These are phyloP conservation scores for Didymella glomerata DNA, from an alignment of 2,329 filamentous ascomycete species.

Conservation along the genomic window DNA sequence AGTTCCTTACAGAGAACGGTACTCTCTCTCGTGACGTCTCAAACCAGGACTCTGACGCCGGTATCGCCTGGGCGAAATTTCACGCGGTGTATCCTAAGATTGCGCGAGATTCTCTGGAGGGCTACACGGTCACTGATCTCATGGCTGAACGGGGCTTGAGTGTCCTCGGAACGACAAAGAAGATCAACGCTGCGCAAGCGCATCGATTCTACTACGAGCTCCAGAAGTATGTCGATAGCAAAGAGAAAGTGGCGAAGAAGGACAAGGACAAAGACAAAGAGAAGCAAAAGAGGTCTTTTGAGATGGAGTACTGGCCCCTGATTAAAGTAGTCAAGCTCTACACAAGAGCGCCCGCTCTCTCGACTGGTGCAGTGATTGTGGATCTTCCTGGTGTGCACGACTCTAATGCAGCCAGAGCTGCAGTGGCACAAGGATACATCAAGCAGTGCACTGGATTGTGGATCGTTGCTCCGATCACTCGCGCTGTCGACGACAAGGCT, in stretches of 20 bases:
- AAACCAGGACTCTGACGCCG: constrained; percentile 58
- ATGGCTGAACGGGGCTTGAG: constrained; percentile 53
- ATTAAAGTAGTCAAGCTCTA: constrained; percentile 64
- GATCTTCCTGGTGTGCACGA: constrained; percentile 69
- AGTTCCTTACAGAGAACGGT: constrained; percentile 57
- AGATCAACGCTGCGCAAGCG: constrained; percentile 51
- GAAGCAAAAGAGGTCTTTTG: not conserved
- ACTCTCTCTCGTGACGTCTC: constrained; percentile 49
- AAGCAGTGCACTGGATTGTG: constrained; percentile 67
- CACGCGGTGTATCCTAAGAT: constrained; percentile 58
- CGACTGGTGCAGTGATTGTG: constrained; percentile 64
- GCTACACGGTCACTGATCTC: constrained; percentile 53
- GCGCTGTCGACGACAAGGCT: constrained; percentile 68
- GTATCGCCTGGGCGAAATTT: constrained; percentile 61
- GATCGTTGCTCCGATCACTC: constrained; percentile 69
- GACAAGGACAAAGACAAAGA: constrained; percentile 39
- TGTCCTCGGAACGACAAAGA: constrained; percentile 59
- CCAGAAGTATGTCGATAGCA: constrained; percentile 64
- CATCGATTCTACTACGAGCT: constrained; percentile 57
- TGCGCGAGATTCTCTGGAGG: constrained; percentile 52
- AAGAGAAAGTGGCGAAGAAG: constrained; percentile 56
- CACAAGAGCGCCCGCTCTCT: constrained; percentile 59
- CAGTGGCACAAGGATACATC: constrained; percentile 67
- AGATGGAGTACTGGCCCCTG: constrained; percentile 59
- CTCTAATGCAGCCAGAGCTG: constrained; percentile 66